A percentile compares a stretch with the other conserved stretches of the same genome.
These are phyloP conservation scores for Podaxis sp. DNA, from an alignment of 768 basidiomycete species.

Conservation along the genomic window DNA sequence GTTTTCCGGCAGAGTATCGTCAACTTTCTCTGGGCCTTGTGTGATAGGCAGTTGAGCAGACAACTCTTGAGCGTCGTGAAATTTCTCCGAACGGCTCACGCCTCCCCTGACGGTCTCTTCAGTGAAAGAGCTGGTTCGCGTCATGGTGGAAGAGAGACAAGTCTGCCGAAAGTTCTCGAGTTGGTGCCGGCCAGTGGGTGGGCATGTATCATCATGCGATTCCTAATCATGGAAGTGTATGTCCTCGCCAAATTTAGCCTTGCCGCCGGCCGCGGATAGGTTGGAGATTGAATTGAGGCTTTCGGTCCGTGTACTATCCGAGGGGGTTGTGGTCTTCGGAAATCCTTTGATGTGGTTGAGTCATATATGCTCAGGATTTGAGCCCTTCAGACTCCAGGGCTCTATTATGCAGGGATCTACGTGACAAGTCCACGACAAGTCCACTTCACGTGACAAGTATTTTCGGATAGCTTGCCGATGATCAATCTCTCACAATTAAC, in stretches of 20 bases:
- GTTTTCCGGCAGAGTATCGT: neutral
- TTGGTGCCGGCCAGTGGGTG: neutral
- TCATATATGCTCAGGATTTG: neutral
- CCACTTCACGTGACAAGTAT: neutral
- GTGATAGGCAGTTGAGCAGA: neutral
- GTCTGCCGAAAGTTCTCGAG: neutral
- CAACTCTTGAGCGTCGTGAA: neutral
- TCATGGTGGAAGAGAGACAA: conserved; percentile 9
- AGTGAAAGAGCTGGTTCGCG: conserved; percentile 7
- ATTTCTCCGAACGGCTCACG: neutral
- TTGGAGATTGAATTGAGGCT: neutral
- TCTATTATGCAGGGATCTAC: too few species aligned
- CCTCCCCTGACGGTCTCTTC: conserved; percentile 6
- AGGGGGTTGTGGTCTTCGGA: neutral
- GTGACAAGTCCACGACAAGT: too few species aligned
- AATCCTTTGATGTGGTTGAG: neutral
- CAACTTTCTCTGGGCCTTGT: neutral
- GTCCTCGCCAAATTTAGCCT: neutral
- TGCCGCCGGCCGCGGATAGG: neutral
- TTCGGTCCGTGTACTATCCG: neutral
- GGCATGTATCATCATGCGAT: neutral
- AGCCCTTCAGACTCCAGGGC: too few species aligned
- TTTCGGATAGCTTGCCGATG: neutral
- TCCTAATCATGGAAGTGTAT: neutral
- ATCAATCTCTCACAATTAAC: neutral